Evolutionary conservation across 2,329 filamentous ascomycete species (phyloP), one percentile per base, ranked within the genome.

Genomic region (Daldinia sp.): DNA sequence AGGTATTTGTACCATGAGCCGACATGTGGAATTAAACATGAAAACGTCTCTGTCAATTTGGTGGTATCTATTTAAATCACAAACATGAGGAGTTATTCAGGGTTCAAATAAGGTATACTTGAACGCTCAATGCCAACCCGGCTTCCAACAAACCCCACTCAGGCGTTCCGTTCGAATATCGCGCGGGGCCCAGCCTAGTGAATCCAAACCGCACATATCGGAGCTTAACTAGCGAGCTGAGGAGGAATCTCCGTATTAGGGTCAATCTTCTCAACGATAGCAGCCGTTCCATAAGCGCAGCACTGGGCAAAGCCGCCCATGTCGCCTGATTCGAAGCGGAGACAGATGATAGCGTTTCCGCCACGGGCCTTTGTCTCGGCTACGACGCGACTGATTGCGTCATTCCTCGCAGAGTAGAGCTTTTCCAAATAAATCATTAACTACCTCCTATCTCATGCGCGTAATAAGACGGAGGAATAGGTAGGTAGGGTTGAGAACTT

Each of bases 281-380:
- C 86, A 2, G 87, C 88, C 3, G 87, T 89, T 2, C 88, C 87
- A 74, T 89, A 90, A 0, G 87, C 87, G 67, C 86, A 87, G 44
- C 87, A 85, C 78, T 89, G 87, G 2, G 86, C 85, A 73, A 86
- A 89, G 1, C 84, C 83, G 30, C 82, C 84, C 70, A 88, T 78
- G 67, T 87, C 86, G 4, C 83, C 83, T 1, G 85, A 82, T 73
- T 90, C 88, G 72, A 89, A 89, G 48, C 87, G 82, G 69, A 89
- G 78, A 57, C 84, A 86, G 71, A 90, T 86, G 70, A 89, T 79
- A 23, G 88, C 88, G 74, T 90, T 90, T 6, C 87, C 87, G 1
- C 87, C 87, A 39, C 87, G 82, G 64, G 78, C 78, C 79, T 88
- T 86, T 60, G 85, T 85, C 78, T 89, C 88, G 20, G 83, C 81